Percentiles rank a stretch among this genome's conserved stretches.
These are phyloP conservation scores for Colletotrichum sp. DNA, from an alignment of 2,329 filamentous ascomycete species.

Conservation along the genomic window DNA sequence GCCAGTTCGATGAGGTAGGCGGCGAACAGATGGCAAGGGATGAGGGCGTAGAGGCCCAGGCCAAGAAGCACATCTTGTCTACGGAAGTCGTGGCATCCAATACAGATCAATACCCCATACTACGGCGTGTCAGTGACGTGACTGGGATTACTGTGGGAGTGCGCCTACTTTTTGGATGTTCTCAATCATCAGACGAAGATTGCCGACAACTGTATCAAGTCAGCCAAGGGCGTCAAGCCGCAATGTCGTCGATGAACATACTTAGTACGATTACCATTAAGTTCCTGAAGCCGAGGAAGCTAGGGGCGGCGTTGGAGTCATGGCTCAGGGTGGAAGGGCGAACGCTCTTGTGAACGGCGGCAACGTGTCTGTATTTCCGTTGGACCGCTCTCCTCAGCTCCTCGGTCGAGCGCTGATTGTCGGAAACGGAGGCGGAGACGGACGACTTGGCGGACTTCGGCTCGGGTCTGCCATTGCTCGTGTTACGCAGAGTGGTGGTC, in stretches of 20 bases:
- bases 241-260: slow-evolving; percentile 43
- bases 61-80: slow-evolving; percentile 79
- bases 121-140: slow-evolving; percentile 37
- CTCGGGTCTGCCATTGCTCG: slow-evolving; percentile 21
- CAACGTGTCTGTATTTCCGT: slow-evolving; percentile 88
- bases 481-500: slow-evolving; percentile 7
- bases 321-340: slow-evolving; percentile 85
- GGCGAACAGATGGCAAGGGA: slow-evolving; percentile 88
- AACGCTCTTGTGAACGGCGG: slow-evolving; percentile 77
- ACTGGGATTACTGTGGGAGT: slow-evolving; percentile 11
- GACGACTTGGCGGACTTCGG: slow-evolving; percentile 12
- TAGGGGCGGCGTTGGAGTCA: slow-evolving; percentile 76
- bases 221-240: slow-evolving; percentile 3
- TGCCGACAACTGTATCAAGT: slow-evolving; percentile 75
- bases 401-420: slow-evolving; percentile 22
- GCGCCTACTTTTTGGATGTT: slow-evolving; percentile 84
- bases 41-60: slow-evolving; percentile 79
- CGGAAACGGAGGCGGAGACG: slow-evolving; percentile 4
- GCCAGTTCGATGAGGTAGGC: slow-evolving; percentile 89
- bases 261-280: slow-evolving; percentile 92
- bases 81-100: slow-evolving; percentile 88
- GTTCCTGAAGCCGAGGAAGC: slow-evolving; percentile 93
- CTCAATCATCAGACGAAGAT: slow-evolving; percentile 92
- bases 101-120: slow-evolving; percentile 94
- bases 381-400: slow-evolving; percentile 43